Percentiles rank a stretch among this genome's conserved stretches.
Evolutionary conservation across 2,329 filamentous ascomycete genomes (phyloP).

Genomic region (Hypoxylon sp.): DNA sequence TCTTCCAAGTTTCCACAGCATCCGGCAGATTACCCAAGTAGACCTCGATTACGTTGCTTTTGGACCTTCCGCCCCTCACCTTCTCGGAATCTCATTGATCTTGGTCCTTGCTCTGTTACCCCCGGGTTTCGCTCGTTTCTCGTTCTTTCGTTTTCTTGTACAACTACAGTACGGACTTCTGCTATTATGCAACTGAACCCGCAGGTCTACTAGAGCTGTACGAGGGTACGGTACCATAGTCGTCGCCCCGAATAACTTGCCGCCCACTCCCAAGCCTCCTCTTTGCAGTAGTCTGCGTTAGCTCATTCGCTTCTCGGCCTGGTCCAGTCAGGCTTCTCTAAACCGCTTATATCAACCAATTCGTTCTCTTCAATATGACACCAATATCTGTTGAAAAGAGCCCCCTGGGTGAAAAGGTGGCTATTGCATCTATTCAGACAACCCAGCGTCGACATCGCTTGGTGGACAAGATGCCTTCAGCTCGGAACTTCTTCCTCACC

Average conservation of each 20-base stretch:
- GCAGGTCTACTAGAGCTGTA: slow-evolving; percentile 25
- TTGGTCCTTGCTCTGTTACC: slow-evolving; percentile 9
- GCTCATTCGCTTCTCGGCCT: slow-evolving; percentile 36
- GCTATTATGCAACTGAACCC: slow-evolving; percentile 28
- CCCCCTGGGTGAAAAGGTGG: slow-evolving; percentile 30
- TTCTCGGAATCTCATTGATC: slow-evolving; percentile 20
- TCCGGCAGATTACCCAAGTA: slow-evolving; percentile 26
- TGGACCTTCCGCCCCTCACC: slow-evolving; percentile 14
- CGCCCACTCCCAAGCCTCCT: slow-evolving; percentile 33
- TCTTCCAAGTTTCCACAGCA: slow-evolving; percentile 22
- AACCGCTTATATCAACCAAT: slow-evolving; percentile 27
- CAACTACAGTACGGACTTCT: slow-evolving; percentile 22
- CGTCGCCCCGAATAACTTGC: slow-evolving; percentile 32
- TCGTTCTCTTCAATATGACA: slow-evolving; percentile 37
- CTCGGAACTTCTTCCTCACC: slow-evolving; percentile 55
- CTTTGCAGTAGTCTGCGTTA: slow-evolving; percentile 45
- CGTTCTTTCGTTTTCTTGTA: slow-evolving; percentile 20
- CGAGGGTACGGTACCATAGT: slow-evolving; percentile 26
- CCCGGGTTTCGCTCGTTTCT: slow-evolving; percentile 4
- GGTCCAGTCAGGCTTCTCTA: slow-evolving; percentile 29
- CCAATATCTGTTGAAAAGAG: slow-evolving; percentile 21
- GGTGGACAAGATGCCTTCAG: slow-evolving; percentile 55
- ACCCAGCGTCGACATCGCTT: slow-evolving; percentile 20
- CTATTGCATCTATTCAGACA: slow-evolving; percentile 13
- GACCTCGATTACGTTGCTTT: slow-evolving; percentile 24